phyloP scores from a whole-genome alignment of 192 early-diverging fungal species.

The Oehlia diaphana region DNA sequence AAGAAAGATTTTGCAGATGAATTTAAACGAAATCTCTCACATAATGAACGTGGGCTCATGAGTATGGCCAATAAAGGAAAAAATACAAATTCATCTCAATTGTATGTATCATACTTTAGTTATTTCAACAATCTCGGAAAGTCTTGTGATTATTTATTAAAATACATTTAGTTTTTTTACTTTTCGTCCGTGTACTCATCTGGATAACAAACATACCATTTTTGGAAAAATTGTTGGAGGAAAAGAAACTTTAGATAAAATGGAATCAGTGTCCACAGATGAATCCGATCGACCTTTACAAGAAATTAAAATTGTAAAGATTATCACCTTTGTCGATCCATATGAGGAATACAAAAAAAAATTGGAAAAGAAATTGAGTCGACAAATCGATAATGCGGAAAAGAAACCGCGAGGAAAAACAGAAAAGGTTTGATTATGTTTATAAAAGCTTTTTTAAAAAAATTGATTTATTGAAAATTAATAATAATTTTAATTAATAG shows the following conservation, averaged over 20 bases:
- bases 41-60: slow-evolving; percentile 80
- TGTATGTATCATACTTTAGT: slow-evolving; percentile 44
- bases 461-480: background rate
- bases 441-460: background rate
- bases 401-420: slow-evolving; percentile 50
- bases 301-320: slow-evolving; percentile 72
- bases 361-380: slow-evolving; percentile 63
- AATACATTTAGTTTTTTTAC: slow-evolving; percentile 61
- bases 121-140: background rate
- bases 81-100: slow-evolving; percentile 86
- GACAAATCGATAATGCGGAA: slow-evolving; percentile 43
- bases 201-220: slow-evolving; percentile 87
- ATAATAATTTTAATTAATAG: slow-evolving; percentile 2
- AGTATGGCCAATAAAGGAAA: slow-evolving; percentile 96
- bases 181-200: slow-evolving; percentile 61
- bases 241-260: slow-evolving; percentile 72
- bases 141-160: slow-evolving; percentile 14
- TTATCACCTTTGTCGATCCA: slow-evolving; percentile 82
- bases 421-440: slow-evolving; percentile 41
- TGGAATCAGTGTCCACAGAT: slow-evolving; percentile 76
- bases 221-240: slow-evolving; percentile 95
- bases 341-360: slow-evolving; percentile 74
- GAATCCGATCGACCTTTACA: slow-evolving; percentile 68
- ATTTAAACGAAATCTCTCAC: slow-evolving; percentile 64
- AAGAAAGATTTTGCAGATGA: slow-evolving; percentile 71